Evolutionary conservation across 2,329 filamentous ascomycete species (phyloP), one percentile per base, ranked within the genome.

Genomic region (Arthrobotrys megalospora): DNA sequence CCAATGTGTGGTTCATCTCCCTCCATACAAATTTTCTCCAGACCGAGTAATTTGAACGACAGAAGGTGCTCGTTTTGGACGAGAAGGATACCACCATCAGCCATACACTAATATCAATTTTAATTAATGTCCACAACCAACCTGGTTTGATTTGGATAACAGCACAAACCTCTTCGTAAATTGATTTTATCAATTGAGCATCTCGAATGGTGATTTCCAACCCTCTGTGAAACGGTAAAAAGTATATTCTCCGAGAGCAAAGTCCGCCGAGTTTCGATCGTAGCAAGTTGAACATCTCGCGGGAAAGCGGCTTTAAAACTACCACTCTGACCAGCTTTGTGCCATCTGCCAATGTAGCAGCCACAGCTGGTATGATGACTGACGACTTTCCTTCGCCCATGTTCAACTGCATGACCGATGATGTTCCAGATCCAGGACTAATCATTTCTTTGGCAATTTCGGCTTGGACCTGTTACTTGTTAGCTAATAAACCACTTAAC

Each of bases 351-450:
- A 91, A 82, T 0, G 85, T 83, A 0, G 87, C 83, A 0, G 88
- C 88, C 0, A 91, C 87, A 43, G 92, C 90, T 0, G 91, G 91
- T 0, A 91, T 86, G 60, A 94, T 92, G 0, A 92, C 88, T 0
- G 90, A 91, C 0, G 89, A 90, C 79, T 92, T 93, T 0, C 91
- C 91, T 81, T 91, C 88, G 0, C 91, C 91, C 90, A 93, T 93
- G 79, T 91, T 92, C 1, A 93, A 82, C 80, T 92, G 90, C 85
- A 92, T 87, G 0, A 90, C 87, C 0, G 86, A 82, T 80, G 90
- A 91, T 0, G 82, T 32, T 0, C 81, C 82, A 0, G 81, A 81
- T 0, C 82, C 80, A 0, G 87, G 86, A 0, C 80, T 63, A 1
- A 86, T 87, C 88, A 93, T 92, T 19, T 87, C 81, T 0, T 71